phyloP scores from a whole-genome alignment of 2,329 filamentous ascomycete genomes.

The Penicillium glabrum region DNA sequence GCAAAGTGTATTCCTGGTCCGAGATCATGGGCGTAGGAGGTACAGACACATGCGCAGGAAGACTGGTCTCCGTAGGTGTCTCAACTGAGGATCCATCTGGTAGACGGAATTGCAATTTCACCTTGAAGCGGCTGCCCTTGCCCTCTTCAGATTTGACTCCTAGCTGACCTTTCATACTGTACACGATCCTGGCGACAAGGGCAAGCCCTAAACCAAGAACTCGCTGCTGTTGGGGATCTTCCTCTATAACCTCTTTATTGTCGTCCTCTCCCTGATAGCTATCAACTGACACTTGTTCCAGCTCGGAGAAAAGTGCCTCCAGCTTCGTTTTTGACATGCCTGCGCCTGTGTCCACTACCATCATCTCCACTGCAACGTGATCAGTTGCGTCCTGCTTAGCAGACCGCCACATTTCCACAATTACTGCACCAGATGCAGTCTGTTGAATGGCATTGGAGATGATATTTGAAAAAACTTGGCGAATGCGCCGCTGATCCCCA shows the following conservation, averaged over 20 bases:
- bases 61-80: neutral
- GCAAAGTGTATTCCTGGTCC: constrained; percentile 40
- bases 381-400: constrained; percentile 46
- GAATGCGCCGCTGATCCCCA: constrained; percentile 76
- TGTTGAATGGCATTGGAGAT: constrained; percentile 83
- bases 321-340: constrained; percentile 61
- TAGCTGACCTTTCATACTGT: constrained; percentile 89
- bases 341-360: constrained; percentile 71
- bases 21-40: constrained; percentile 32
- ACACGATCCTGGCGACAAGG: constrained; percentile 78
- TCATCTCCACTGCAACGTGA: constrained; percentile 69
- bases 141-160: constrained; percentile 80
- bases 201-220: constrained; percentile 81
- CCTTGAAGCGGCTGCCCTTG: constrained; percentile 77
- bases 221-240: constrained; percentile 35
- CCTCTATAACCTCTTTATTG: constrained; percentile 20
- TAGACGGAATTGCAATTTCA: constrained; percentile 73
- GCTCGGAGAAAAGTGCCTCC: constrained; percentile 61
- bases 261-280: constrained; percentile 41
- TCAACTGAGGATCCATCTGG: constrained; percentile 35
- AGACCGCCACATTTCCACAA: constrained; percentile 65
- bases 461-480: constrained; percentile 79
- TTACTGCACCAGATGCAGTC: constrained; percentile 67
- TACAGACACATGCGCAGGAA: neutral
- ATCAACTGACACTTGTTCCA: constrained; percentile 65